Conservation (phyloP, 805 yeast genomes). For the Zygoascus tannicola region DNA sequence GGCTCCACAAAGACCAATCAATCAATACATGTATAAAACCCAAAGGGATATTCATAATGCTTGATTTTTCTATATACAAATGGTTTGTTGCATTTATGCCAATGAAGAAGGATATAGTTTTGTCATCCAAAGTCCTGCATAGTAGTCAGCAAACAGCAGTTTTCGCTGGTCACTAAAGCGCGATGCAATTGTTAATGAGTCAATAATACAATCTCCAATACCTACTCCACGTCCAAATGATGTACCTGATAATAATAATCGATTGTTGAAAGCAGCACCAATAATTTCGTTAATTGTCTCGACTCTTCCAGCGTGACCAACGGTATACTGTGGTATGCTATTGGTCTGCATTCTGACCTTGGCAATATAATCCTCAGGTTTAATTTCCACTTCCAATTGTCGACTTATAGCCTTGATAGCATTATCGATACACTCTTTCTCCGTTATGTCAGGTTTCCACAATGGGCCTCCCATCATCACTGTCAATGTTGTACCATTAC, state of each 20-base stretch:
- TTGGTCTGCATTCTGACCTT: slow-evolving; percentile 37
- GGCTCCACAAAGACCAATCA: too few species aligned
- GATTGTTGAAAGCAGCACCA: slow-evolving; percentile 30
- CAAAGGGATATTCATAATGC: too few species aligned
- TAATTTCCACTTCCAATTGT: slow-evolving; percentile 32
- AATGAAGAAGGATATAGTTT: slow-evolving; percentile 1
- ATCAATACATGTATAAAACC: too few species aligned
- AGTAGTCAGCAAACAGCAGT: slow-evolving; percentile 25
- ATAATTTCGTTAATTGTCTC: slow-evolving; percentile 30
- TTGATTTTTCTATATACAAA: neutral
- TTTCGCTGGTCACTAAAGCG: slow-evolving; percentile 24
- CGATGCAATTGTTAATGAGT: slow-evolving; percentile 52
- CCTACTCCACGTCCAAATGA: slow-evolving; percentile 74
- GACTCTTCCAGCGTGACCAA: slow-evolving; percentile 50
- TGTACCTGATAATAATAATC: slow-evolving; percentile 66
- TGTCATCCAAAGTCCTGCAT: slow-evolving; percentile 8
- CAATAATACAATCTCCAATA: slow-evolving; percentile 75
- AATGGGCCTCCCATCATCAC: slow-evolving; percentile 86
- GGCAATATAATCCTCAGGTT: slow-evolving; percentile 24
- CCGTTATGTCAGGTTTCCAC: slow-evolving; percentile 27
- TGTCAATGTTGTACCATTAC: slow-evolving; percentile 60
- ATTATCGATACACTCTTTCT: slow-evolving; percentile 20
- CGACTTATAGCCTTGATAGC: slow-evolving; percentile 34
- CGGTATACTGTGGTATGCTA: slow-evolving; percentile 73
- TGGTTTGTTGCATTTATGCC: neutral